Evolutionary conservation across 805 yeast species (phyloP).

Genomic region (Candida tallmaniae): DNA sequence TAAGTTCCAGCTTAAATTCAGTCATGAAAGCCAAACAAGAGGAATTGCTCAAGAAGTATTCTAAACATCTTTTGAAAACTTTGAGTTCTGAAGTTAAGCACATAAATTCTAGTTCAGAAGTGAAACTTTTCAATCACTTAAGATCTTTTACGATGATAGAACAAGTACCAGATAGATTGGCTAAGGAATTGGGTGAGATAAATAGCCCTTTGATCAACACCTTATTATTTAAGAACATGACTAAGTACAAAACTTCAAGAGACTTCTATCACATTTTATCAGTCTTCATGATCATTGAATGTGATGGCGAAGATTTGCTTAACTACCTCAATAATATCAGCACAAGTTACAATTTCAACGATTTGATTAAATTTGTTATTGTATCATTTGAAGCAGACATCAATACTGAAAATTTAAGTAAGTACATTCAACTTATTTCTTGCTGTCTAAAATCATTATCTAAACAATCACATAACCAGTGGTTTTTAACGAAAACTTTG

Average conservation of each 20-base stretch:
- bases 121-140: too few species aligned
- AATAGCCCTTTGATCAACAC: background rate
- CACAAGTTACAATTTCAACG: background rate
- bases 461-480: constrained; percentile 5
- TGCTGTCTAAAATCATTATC: constrained; percentile 13
- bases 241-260: background rate
- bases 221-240: background rate
- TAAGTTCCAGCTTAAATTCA: too few species aligned
- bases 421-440: constrained; percentile 18
- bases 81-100: too few species aligned
- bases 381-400: constrained; percentile 14
- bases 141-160: too few species aligned
- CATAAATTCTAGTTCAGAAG: too few species aligned
- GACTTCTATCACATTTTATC: background rate
- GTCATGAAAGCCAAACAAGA: background rate
- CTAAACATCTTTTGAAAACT: too few species aligned
- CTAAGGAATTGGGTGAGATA: constrained; percentile 2
- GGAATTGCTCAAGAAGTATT: background rate
- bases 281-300: background rate
- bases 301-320: background rate
- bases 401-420: constrained; percentile 9
- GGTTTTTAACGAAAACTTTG: constrained; percentile 4
- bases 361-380: constrained; percentile 7
- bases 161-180: background rate
- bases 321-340: background rate